Base-by-base conservation (phyloP, 495 filamentous ascomycete genomes). In the Penicillium paradoxum region DNA sequence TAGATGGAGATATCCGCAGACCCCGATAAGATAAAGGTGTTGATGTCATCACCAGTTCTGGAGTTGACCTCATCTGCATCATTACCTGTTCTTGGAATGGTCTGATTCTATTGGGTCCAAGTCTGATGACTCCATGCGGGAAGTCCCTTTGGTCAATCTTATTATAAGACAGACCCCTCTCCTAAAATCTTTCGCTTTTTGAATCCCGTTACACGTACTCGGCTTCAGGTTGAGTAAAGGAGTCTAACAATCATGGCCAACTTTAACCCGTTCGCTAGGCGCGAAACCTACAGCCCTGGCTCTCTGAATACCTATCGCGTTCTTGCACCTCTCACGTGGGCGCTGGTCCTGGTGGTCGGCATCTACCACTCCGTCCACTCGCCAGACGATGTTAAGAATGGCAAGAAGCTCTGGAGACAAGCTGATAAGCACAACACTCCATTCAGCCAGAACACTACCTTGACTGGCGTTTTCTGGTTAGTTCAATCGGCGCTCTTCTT, bases 381-480 rank as follows among this genome's bases (percentile, higher is more conserved):
- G 17, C 87, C 88, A 0, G 61, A 77, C 29, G 84, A 88, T 62
- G 80, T 78, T 39, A 69, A 76, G 55, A 70, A 81, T 58, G 62
- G 72, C 40, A 74, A 79, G 48, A 69, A 66, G 40, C 85, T 90
- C 56, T 90, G 86, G 86, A 78, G 79, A 33, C 82, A 89, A 62
- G 89, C 87, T 59, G 67, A 74, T 51, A 68, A 66, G 37, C 79
- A 83, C 55, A 68, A 68, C 37, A 91, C 89, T 1, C 84, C 87
- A 0, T 96, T 95, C 69, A 83, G 86, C 17, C 74, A 88, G 67
- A 89, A 86, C 67, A 69, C 76, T 9, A 67, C 84, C 57, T 83
- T 93, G 54, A 82, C 83, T 11, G 80, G 76, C 30, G 76, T 93
- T 54, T 96, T 89, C 74, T 95, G 89, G 88, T 89, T 73, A 52